phyloP scores from a whole-genome alignment of 1,139 yeast species.

The Geotrichum siamense region DNA sequence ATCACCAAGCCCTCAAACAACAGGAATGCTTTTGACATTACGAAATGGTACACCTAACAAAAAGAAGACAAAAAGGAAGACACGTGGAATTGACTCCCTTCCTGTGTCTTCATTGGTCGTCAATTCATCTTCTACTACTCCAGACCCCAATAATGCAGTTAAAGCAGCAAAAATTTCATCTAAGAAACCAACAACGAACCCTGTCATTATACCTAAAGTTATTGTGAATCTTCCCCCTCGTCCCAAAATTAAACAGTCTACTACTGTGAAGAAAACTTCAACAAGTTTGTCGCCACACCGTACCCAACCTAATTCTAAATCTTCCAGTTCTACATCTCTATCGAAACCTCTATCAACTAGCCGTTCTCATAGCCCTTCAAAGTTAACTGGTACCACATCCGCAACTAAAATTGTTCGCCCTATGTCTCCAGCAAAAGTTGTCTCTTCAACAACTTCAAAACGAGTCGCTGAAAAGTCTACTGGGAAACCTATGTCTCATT shows the following conservation, averaged over 20 bases:
- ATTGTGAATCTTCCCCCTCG: background rate
- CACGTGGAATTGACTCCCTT: no score
- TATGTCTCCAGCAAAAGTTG: conserved; percentile 1
- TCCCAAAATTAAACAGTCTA: background rate
- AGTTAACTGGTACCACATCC: background rate
- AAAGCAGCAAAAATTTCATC: conserved; percentile 5
- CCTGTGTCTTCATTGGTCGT: no score
- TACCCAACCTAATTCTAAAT: background rate
- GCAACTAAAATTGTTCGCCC: conserved; percentile 1
- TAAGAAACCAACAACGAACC: conserved; percentile 1
- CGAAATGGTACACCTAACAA: conserved; percentile 9
- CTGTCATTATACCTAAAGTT: background rate
- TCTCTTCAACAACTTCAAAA: background rate
- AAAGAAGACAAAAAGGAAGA: conserved; percentile 7
- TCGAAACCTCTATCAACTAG: no score
- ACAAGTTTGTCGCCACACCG: background rate
- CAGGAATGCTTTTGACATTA: conserved; percentile 13
- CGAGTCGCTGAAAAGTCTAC: background rate
- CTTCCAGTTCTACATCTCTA: background rate
- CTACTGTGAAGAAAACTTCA: background rate
- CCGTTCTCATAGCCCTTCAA: background rate
- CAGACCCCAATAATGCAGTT: conserved; percentile 2
- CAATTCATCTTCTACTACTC: background rate
- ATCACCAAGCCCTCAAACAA: conserved; percentile 4
- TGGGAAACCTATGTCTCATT: background rate